Base-by-base conservation (phyloP, 2,329 filamentous ascomycete species). In the Pseudogymnoascus sp. region DNA sequence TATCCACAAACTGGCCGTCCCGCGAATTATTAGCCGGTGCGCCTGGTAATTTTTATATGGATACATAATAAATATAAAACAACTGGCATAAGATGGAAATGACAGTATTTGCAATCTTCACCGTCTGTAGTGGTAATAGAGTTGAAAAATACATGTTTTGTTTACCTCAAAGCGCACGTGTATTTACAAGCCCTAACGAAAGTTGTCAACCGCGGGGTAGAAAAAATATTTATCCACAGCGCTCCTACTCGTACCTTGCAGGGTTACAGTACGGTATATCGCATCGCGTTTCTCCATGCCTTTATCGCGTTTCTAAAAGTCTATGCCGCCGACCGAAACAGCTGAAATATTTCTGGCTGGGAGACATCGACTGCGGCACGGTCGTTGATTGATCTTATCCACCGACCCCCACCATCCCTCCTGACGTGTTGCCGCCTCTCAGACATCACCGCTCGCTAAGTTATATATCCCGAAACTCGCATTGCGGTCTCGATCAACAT, bases 221-320 rank as follows among this genome's bases (percentile, higher is more conserved):
- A 54, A 33, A 54, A 54, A 54, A 33, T 54, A 54, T 54, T 33
- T 54, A 54, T 54, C 29, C 47, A 54, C 47, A 54, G 47, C 44
- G 26, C 33, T 29, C 26, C 26, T 54, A 54, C 47, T 29, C 26
- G 44, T 54, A 54, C 47, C 47, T 54, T 15, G 47, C 47, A 54
- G 47, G 47, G 47, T 54, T 54, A 54, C 47, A 54, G 47, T 54
- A 54, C 47, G 47, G 47, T 54, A 54, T 50, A 50, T 54, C 47
- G 29, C 29, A 54, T 54, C 47, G 29, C 47, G 47, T 54, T 54
- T 54, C 29, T 21, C 29, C 47, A 54, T 33, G 10, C 9, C 21
- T 17, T 10, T 54, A 17, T 54, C 47, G 47, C 47, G 47, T 54
- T 33, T 54, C 5, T 54, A 54, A 21, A 17, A 54, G n/a, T 54